Percentiles rank a stretch among this genome's conserved stretches.
These are phyloP conservation scores for Rubia balearica DNA, from an alignment of 305 asterid species.

Conservation along the genomic window DNA sequence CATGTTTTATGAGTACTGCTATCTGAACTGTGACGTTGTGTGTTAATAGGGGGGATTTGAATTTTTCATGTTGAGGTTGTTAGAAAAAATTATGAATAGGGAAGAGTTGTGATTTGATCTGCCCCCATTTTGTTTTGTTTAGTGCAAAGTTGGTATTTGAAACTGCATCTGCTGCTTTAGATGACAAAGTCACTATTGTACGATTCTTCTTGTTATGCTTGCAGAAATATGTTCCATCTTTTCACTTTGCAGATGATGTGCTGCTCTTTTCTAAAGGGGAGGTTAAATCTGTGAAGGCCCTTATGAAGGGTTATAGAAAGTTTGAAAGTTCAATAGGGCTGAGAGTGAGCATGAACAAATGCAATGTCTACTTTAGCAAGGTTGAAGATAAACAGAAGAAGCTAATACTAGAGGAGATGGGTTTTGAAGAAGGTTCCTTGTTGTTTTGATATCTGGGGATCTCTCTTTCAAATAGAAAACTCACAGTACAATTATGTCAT, in stretches of 20 bases:
- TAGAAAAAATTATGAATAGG: background rate
- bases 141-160: slow-evolving; percentile 72
- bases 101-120: slow-evolving; percentile 2
- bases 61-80: background rate
- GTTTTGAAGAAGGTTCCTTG: no score
- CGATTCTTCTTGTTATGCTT: slow-evolving; percentile 20
- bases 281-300: no score
- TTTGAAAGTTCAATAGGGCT: no score
- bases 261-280: no score
- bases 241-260: background rate
- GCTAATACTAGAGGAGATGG: no score
- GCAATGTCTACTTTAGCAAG: no score
- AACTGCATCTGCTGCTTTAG: slow-evolving; percentile 75
- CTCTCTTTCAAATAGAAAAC: no score
- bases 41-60: background rate
- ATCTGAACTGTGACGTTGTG: background rate
- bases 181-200: slow-evolving; percentile 69
- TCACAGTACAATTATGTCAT: no score
- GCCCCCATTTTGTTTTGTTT: slow-evolving; percentile 22
- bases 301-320: no score
- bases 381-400: no score
- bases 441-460: no score
- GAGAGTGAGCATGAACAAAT: no score
- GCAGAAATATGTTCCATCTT: background rate
- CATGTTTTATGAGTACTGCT: background rate